Percentiles rank a stretch among this genome's conserved stretches.
These are phyloP conservation scores for Blepharisma stoltei DNA, from an alignment of 73 alveolate genomes.

Conservation along the genomic window DNA sequence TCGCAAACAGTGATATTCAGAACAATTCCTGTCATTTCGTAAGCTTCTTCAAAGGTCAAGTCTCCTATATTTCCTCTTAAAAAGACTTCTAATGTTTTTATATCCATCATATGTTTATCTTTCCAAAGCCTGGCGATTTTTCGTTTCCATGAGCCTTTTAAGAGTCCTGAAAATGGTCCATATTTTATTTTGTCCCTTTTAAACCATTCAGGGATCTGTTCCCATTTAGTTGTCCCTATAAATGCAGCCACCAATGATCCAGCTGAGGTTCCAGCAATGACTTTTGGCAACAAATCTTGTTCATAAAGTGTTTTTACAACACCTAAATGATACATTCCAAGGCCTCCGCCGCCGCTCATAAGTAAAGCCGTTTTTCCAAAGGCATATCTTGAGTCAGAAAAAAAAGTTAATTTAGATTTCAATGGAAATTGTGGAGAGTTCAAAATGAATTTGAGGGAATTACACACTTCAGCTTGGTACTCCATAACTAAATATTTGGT, in stretches of 20 bases:
- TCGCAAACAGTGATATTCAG: constrained; percentile 63
- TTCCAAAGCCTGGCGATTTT: constrained; percentile 30
- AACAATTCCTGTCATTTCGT: constrained; percentile 46
- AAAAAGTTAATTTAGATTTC: constrained; percentile 53
- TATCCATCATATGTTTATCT: constrained; percentile 46
- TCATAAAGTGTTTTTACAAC: constrained; percentile 56
- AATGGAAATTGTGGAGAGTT: constrained; percentile 29
- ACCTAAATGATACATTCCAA: constrained; percentile 72
- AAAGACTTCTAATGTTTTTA: constrained; percentile 18
- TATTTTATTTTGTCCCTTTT: background rate
- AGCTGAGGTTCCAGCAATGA: constrained; percentile 67
- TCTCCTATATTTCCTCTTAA: constrained; percentile 42
- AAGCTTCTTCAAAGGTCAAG: constrained; percentile 66
- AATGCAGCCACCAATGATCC: constrained; percentile 59
- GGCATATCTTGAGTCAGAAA: constrained; percentile 66
- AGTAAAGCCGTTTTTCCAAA: constrained; percentile 69
- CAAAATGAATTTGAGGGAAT: constrained; percentile 47
- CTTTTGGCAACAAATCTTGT: constrained; percentile 57
- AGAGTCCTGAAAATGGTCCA: constrained; percentile 30
- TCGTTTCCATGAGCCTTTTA: background rate
- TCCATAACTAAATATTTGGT: constrained; percentile 56
- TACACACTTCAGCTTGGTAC: constrained; percentile 58
- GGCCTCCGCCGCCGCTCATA: constrained; percentile 66
- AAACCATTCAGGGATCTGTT: constrained; percentile 39
- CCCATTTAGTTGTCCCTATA: constrained; percentile 35